Evolutionary conservation across 192 early-diverging fungal species (phyloP).

Genomic region (Lunasporangiospora selenospora): DNA sequence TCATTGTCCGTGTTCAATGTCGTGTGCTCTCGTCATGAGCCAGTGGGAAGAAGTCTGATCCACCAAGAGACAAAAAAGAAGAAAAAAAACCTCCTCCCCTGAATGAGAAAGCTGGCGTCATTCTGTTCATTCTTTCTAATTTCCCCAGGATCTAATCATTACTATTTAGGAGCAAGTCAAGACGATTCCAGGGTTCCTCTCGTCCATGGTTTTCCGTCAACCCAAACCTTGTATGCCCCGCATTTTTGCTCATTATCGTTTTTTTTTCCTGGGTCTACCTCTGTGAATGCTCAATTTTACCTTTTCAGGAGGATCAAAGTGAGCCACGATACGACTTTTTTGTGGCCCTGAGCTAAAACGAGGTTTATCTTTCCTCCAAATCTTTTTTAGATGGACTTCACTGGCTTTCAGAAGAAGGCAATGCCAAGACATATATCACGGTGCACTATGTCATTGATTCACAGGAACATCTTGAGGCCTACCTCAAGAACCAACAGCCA

Average conservation of each 20-base stretch:
- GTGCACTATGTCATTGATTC: constrained; percentile 47
- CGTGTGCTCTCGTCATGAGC: no score
- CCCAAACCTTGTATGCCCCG: constrained; percentile 46
- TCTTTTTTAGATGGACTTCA: constrained; percentile 33
- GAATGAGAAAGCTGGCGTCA: no score
- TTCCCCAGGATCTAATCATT: no score
- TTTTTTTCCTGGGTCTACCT: neutral
- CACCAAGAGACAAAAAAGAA: no score
- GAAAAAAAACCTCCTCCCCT: no score
- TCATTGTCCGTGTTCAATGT: no score
- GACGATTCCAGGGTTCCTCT: constrained; percentile 35
- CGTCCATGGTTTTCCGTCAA: constrained; percentile 43
- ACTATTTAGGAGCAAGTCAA: constrained; percentile 46
- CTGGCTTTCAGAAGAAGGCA: constrained; percentile 45
- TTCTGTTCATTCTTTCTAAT: no score
- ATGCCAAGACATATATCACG: constrained; percentile 43
- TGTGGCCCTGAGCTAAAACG: no score
- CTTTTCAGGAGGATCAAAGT: no score
- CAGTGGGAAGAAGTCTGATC: no score
- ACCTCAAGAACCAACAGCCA: constrained; percentile 28
- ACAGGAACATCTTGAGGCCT: constrained; percentile 26
- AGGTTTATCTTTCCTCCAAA: neutral
- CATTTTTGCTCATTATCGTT: constrained; percentile 8
- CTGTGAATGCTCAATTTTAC: neutral
- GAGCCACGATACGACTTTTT: no score